phyloP scores from a whole-genome alignment of 495 filamentous ascomycete species.

The Aspergillus haitiensis region DNA sequence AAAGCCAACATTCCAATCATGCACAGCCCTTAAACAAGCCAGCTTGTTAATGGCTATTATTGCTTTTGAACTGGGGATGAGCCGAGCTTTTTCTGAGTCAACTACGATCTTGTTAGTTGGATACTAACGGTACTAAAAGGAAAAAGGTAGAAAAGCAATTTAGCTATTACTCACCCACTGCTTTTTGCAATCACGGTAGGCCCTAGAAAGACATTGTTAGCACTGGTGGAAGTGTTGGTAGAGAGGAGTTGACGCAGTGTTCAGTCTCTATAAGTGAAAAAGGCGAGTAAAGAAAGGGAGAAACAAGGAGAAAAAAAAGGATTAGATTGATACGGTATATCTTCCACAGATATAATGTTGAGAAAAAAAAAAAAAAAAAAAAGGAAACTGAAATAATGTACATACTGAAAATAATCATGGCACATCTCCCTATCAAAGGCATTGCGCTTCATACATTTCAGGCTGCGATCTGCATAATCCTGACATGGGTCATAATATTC shows the following conservation, averaged over 20 bases:
- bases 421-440: conserved; percentile 83
- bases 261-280: no score
- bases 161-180: conserved; percentile 67
- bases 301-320: not conserved
- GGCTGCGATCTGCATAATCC: conserved; percentile 82
- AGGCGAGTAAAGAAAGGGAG: conserved; percentile 9
- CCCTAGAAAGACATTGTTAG: conserved; percentile 50
- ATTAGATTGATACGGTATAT: not conserved
- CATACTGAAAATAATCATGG: conserved; percentile 87
- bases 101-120: conserved; percentile 25
- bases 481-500: conserved; percentile 94
- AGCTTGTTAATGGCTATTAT: conserved; percentile 12
- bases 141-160: conserved; percentile 2
- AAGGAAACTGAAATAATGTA: conserved; percentile 11
- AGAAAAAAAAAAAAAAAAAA: conserved; percentile 12
- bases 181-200: conserved; percentile 93
- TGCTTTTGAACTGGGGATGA: conserved; percentile 6
- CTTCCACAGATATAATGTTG: not conserved
- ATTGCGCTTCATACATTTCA: conserved; percentile 85
- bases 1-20: not conserved
- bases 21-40: conserved; percentile 10
- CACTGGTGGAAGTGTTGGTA: not conserved
- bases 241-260: no score
- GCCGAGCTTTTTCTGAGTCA: conserved; percentile 34
- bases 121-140: not conserved